These are phyloP conservation scores for Cryptosporidium bovis DNA, from an alignment of 169 alveolate species.

Conservation along the genomic window DNA sequence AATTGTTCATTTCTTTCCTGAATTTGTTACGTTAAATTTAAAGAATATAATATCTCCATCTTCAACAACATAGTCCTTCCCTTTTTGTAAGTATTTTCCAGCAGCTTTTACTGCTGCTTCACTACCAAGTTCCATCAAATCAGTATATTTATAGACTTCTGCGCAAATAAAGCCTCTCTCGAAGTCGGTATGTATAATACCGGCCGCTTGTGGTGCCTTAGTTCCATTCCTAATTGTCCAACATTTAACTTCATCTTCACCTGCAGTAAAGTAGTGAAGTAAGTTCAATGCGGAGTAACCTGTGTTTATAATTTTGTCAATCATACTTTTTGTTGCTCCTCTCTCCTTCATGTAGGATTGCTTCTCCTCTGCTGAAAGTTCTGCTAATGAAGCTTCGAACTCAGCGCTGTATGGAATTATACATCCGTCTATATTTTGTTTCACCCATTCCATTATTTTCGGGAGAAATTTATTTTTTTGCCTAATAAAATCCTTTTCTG, in stretches of 20 bases:
- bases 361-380: constrained; percentile 88
- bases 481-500: constrained; percentile 93
- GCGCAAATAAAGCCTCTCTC: constrained; percentile 99
- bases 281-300: constrained; percentile 95
- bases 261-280: constrained; percentile 99
- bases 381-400: constrained; percentile 92
- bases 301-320: constrained; percentile 94
- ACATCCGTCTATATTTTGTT: constrained; percentile 96
- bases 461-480: constrained; percentile 97
- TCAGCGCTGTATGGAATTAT: constrained; percentile 98
- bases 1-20: constrained; percentile 85
- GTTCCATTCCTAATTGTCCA: constrained; percentile 98
- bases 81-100: constrained; percentile 92
- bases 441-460: constrained; percentile 96
- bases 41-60: constrained; percentile 98
- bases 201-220: constrained; percentile 83
- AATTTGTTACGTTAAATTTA: constrained; percentile 96
- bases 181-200: constrained; percentile 92
- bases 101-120: constrained; percentile 93
- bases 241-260: constrained; percentile 99
- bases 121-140: constrained; percentile 87
- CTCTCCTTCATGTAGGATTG: constrained; percentile 82
- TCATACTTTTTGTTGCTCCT: constrained; percentile 88
- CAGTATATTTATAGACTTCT: constrained; percentile 92
- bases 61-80: constrained; percentile 95